phyloP scores from a whole-genome alignment of 1,139 yeast species.

The Yamadazyma siamensis region DNA sequence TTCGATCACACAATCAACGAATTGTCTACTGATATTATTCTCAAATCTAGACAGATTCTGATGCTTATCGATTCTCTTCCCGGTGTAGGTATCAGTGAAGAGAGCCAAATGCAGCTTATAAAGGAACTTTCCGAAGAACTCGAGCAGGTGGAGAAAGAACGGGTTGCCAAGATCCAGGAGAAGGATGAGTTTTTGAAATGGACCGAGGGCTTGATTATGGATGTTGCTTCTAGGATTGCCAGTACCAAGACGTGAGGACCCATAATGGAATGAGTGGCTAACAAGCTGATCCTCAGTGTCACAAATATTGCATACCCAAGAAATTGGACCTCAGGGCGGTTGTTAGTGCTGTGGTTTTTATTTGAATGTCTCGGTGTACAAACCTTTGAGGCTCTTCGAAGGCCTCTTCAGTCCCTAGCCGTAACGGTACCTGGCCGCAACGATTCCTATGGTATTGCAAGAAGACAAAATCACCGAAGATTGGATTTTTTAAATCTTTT shows the following conservation, averaged over 20 bases:
- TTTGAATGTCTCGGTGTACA: too few species aligned
- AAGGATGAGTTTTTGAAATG: conserved; percentile 63
- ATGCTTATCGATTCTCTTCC: conserved; percentile 87
- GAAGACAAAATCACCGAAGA: too few species aligned
- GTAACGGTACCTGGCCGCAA: too few species aligned
- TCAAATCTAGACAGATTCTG: conserved; percentile 83
- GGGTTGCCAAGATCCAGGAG: conserved; percentile 55
- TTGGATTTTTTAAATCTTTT: too few species aligned
- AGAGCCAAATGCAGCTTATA: conserved; percentile 66
- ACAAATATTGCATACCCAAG: neutral
- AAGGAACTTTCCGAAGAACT: conserved; percentile 63
- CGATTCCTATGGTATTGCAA: too few species aligned
- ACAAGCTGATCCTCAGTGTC: neutral
- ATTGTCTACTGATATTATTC: conserved; percentile 76
- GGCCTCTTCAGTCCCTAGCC: too few species aligned
- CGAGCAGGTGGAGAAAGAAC: conserved; percentile 55
- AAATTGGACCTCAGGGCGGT: too few species aligned
- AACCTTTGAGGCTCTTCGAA: too few species aligned
- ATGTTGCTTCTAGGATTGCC: conserved; percentile 56
- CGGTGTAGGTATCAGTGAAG: conserved; percentile 84
- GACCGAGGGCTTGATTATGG: conserved; percentile 68
- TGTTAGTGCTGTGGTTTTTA: too few species aligned
- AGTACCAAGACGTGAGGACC: conserved; percentile 19
- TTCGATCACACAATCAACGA: conserved; percentile 64
- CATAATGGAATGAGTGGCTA: neutral